Evolutionary conservation across 2,329 filamentous ascomycete species (phyloP).

Genomic region (Thermomyces lanuginosus): DNA sequence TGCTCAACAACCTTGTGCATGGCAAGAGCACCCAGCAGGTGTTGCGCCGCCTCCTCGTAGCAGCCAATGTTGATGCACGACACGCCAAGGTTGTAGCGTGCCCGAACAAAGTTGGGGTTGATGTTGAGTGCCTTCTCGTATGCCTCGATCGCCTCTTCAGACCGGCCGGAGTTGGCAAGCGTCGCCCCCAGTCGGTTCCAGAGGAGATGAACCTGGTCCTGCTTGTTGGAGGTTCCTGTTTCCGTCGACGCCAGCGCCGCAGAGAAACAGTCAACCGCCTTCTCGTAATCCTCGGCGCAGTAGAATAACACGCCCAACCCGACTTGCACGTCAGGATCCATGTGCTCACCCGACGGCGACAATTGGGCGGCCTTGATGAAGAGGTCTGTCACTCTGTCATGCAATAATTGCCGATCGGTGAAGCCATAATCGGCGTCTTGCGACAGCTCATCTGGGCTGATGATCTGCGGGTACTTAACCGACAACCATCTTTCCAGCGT

Average conservation of each 20-base stretch:
- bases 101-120: conserved; percentile 90
- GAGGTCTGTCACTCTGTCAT: conserved; percentile 74
- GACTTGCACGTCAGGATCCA: conserved; percentile 97
- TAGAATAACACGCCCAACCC: conserved; percentile 95
- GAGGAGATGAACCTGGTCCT: conserved; percentile 75
- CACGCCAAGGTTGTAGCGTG: conserved; percentile 90
- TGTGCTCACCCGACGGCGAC: conserved; percentile 78
- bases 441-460: conserved; percentile 55
- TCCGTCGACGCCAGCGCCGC: conserved; percentile 77
- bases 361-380: conserved; percentile 89
- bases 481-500: conserved; percentile 93
- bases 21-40: conserved; percentile 75
- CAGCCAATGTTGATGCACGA: conserved; percentile 96
- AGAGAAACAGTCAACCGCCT: conserved; percentile 96
- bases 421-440: conserved; percentile 75
- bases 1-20: conserved; percentile 93
- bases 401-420: conserved; percentile 76
- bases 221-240: conserved; percentile 65
- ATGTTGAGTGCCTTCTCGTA: conserved; percentile 85
- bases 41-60: conserved; percentile 79
- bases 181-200: conserved; percentile 97
- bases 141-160: conserved; percentile 89
- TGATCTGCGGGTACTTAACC: conserved; percentile 78
- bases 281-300: conserved; percentile 92
- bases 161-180: conserved; percentile 81